Percentiles rank a stretch among this genome's conserved stretches.
These are phyloP conservation scores for Sugiyamaella lignohabitans DNA, from an alignment of 805 yeast species.

Conservation along the genomic window DNA sequence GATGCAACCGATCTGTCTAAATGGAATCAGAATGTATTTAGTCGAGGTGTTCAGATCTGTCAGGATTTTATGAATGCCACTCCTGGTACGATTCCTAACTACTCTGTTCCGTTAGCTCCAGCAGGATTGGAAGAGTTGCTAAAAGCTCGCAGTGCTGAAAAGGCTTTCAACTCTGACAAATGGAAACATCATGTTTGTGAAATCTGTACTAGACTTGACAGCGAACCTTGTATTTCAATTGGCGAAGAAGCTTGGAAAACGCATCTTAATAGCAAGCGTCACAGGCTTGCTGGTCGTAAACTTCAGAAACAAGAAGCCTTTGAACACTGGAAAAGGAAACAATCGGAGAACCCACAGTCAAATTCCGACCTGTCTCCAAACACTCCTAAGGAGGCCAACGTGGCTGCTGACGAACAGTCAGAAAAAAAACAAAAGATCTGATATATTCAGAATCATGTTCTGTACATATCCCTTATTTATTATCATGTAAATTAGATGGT, in stretches of 20 bases:
- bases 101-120: slow-evolving; percentile 29
- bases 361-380: neutral
- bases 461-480: too few species aligned
- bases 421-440: neutral
- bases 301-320: slow-evolving; percentile 11
- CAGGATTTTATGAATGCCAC: slow-evolving; percentile 31
- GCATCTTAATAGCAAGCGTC: slow-evolving; percentile 66
- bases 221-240: slow-evolving; percentile 55
- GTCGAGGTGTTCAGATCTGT: slow-evolving; percentile 50
- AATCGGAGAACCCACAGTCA: neutral
- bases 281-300: slow-evolving; percentile 33
- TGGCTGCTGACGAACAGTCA: neutral
- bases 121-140: slow-evolving; percentile 30
- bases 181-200: slow-evolving; percentile 72
- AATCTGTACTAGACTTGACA: slow-evolving; percentile 47
- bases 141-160: slow-evolving; percentile 20
- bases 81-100: neutral
- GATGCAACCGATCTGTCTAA: slow-evolving; percentile 65
- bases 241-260: slow-evolving; percentile 67
- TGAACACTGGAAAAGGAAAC: slow-evolving; percentile 2
- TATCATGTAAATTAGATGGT: too few species aligned
- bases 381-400: neutral
- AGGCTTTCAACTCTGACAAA: slow-evolving; percentile 24
- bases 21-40: slow-evolving; percentile 56
- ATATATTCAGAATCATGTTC: too few species aligned